Base-by-base conservation (phyloP, 768 basidiomycete species). In the Galerina sulciceps region DNA sequence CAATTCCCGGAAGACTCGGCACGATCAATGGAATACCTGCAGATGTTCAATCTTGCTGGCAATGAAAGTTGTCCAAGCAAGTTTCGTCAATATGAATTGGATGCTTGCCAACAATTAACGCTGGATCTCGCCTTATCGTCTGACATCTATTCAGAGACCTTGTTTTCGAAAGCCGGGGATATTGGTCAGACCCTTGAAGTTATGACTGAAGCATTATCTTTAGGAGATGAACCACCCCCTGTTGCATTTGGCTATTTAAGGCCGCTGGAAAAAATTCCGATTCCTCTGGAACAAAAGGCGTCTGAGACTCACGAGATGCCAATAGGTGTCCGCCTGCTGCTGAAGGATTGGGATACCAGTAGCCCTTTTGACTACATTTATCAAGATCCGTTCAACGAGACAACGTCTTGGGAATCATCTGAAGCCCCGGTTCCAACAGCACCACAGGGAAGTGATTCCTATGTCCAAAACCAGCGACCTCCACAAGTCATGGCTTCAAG, bases 261-360 rank as follows among this genome's bases (percentile, higher is more conserved):
- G 11, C 90, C 90, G 1, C 56, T 78, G 17, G 65, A 61, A 34
- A 79, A 56, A 42, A 69, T 56, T 10, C 58, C 66, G 9, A 69
- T 66, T 10, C 55, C 60, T 40, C 64, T 69, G 13, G 70, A 71
- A 14, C 60, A 50, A 26, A 18, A 41, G 40, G 49, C 58, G 18
- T 59, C 42, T 37, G 56, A 66, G 44, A 42, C 37, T 3, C 23
- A 58, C 11, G 58, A 62, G 23, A 61, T 79, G 17, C 81, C 86
- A 0, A 69, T 79, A 3, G 88, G 88, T 2, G 85, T 88, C 10
- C 79, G 87, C 26, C 75, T 87, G 18, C 76, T 93, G 40, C 70
- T 93, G 55, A 79, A 81, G 55, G 88, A 89, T 42, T 93, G 91
- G 91, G 78, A 83, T 49, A 59, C 83, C 20, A 85, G 87, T 11